Conservation (phyloP, 2,329 filamentous ascomycete genomes). For the Scopulariopsis brevicaulis region DNA sequence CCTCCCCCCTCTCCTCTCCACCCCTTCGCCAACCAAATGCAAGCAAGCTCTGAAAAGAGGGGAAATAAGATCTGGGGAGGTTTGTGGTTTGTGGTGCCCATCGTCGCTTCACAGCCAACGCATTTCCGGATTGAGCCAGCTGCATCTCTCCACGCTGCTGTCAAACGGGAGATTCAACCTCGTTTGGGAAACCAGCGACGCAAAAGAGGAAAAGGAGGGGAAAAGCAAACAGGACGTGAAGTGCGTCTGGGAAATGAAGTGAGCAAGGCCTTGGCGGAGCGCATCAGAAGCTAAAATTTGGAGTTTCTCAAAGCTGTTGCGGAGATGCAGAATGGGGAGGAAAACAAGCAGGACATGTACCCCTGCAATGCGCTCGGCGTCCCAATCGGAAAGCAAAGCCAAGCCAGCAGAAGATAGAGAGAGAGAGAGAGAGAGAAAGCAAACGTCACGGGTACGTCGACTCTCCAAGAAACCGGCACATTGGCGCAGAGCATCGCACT, state of each 20-base stretch:
- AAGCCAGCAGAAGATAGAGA: not conserved
- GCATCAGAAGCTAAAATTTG: not conserved
- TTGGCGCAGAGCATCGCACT: not conserved
- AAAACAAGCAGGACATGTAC: not conserved
- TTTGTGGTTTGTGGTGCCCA: not conserved
- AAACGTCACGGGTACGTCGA: not conserved
- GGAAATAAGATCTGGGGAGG: not conserved
- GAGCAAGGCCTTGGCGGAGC: not conserved
- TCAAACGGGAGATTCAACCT: not conserved
- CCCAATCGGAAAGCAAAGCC: not conserved
- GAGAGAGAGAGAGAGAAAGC: not conserved
- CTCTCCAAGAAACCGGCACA: not conserved
- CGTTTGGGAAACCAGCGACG: not conserved
- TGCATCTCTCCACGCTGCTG: constrained; percentile 1
- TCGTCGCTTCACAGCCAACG: not conserved
- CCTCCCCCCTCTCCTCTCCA: no score
- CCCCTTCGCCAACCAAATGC: not conserved
- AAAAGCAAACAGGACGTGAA: not conserved
- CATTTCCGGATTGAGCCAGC: constrained; percentile 2
- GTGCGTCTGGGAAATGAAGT: not conserved
- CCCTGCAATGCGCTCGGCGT: not conserved
- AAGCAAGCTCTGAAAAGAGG: not conserved
- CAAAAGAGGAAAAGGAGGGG: not conserved
- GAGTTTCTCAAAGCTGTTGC: not conserved
- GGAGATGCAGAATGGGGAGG: not conserved